Conservation (phyloP, 139 green algal species). For the Closterium sp. region DNA sequence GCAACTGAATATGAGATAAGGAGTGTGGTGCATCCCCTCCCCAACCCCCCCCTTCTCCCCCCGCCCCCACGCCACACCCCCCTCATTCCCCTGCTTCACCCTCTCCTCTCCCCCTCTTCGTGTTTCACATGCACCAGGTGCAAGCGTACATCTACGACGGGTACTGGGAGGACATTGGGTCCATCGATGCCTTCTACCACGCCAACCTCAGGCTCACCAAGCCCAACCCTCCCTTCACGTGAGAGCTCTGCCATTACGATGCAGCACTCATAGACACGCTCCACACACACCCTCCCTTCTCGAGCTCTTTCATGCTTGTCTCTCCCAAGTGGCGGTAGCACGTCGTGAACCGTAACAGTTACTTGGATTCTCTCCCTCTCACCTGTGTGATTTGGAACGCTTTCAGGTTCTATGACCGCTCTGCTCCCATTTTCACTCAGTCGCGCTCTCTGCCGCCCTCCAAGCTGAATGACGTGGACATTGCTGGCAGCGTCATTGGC, state of each 20-base stretch:
- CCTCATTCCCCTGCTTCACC: too few species aligned
- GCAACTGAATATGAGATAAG: too few species aligned
- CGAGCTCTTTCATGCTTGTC: too few species aligned
- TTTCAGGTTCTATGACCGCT: constrained; percentile 28
- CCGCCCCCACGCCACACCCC: too few species aligned
- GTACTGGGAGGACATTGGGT: constrained; percentile 94
- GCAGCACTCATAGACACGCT: background rate
- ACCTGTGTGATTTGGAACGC: background rate
- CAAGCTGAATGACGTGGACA: constrained; percentile 66
- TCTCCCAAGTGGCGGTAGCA: too few species aligned
- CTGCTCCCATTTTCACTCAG: constrained; percentile 77
- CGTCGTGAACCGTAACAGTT: too few species aligned
- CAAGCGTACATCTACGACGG: constrained; percentile 77
- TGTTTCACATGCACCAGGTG: constrained; percentile 49
- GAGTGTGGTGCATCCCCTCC: too few species aligned
- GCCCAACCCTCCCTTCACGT: constrained; percentile 77
- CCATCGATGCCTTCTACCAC: constrained; percentile 95
- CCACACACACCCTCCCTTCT: too few species aligned
- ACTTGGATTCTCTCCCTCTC: too few species aligned
- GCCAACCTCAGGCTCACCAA: constrained; percentile 90
- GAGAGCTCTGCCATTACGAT: background rate
- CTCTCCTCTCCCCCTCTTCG: too few species aligned
- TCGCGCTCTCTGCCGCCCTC: constrained; percentile 73
- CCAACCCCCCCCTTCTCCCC: too few species aligned
- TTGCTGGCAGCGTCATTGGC: constrained; percentile 64